phyloP scores from a whole-genome alignment of 352 stramenopile species.

The Globisporangium ultimum region DNA sequence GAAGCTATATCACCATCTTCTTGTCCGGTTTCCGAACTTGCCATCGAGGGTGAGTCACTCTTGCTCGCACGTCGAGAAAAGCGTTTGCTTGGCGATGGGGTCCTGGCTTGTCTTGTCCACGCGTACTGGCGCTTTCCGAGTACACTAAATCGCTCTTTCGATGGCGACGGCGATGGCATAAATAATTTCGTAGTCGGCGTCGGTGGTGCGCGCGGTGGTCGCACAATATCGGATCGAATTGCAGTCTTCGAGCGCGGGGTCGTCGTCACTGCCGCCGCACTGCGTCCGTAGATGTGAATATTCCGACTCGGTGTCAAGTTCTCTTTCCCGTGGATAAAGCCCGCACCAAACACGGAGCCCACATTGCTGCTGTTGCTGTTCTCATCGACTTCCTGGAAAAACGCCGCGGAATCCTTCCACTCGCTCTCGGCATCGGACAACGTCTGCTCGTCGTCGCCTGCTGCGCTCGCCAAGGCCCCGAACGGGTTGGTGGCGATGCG shows the following conservation, averaged over 20 bases:
- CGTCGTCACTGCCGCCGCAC: not conserved
- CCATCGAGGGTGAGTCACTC: not conserved
- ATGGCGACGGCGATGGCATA: not conserved
- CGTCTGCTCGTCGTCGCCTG: constrained; percentile 6
- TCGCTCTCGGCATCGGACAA: constrained; percentile 3
- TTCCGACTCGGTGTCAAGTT: constrained; percentile 18
- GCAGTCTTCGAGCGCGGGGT: constrained; percentile 1
- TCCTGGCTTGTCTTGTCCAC: not conserved
- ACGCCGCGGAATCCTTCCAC: constrained; percentile 16
- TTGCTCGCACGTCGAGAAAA: not conserved
- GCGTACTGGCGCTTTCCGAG: constrained; percentile 16
- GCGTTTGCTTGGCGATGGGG: not conserved
- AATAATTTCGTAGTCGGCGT: constrained; percentile 5
- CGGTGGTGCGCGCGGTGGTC: constrained; percentile 10
- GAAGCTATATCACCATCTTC: not conserved
- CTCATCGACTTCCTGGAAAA: constrained; percentile 10
- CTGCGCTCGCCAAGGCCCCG: not conserved
- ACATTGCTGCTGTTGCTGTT: not conserved
- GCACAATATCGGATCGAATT: not conserved
- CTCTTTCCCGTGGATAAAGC: constrained; percentile 15
- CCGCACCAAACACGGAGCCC: not conserved
- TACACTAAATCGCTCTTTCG: constrained; percentile 12
- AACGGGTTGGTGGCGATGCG: constrained; percentile 28
- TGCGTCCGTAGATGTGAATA: constrained; percentile 14
- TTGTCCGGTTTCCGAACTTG: not conserved